Evolutionary conservation across 2,329 filamentous ascomycete species (phyloP), one percentile per base, ranked within the genome.

Genomic region (Knoxdaviesia proteae): DNA sequence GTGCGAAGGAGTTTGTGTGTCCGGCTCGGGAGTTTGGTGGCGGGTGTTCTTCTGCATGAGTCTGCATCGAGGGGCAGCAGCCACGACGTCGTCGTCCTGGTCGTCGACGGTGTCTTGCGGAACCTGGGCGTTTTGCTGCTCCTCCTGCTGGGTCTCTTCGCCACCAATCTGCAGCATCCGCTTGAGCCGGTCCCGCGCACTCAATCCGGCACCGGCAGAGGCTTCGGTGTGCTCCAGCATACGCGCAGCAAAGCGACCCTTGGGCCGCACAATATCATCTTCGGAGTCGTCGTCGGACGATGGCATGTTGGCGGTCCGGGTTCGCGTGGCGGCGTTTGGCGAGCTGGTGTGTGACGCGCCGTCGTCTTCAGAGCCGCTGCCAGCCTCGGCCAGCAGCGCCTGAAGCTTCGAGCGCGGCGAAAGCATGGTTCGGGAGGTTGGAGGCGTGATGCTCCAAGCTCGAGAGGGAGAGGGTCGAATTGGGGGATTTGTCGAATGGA

Each of bases 181-280:
- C 50, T 54, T 64, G 34, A 63, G 58, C 45, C 63, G 60, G 45
- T 65, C 61, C 41, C 59, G 55, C 4, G 60, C 58, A 39, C 55
- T 58, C 38, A 56, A 56, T 2, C 53, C 48, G 7, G 47, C 45
- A 31, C 51, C 47, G 1, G 50, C 30, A 30, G 42, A n/a, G 40
- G 41, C 34, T 31, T 29, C 31, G 43, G 34, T 30, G 43, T 46
- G 7, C 37, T 55, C 67, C 47, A 70, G 67, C 67, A 84, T 74
- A 42, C 73, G 66, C 10, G 77, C 67, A 8, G 77, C 77, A 49
- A 83, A 63, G 42, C 71, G 69, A 30, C 78, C 77, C 43, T 69
- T 67, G 1, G 79, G 79, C 38, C 63, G 61, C 3, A 67, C 37
- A 49, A 54, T 41, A 36, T 55, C 56, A 6, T 56, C 54, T 38